Conservation (phyloP, 768 basidiomycete species). For the Russula dissimulans region DNA sequence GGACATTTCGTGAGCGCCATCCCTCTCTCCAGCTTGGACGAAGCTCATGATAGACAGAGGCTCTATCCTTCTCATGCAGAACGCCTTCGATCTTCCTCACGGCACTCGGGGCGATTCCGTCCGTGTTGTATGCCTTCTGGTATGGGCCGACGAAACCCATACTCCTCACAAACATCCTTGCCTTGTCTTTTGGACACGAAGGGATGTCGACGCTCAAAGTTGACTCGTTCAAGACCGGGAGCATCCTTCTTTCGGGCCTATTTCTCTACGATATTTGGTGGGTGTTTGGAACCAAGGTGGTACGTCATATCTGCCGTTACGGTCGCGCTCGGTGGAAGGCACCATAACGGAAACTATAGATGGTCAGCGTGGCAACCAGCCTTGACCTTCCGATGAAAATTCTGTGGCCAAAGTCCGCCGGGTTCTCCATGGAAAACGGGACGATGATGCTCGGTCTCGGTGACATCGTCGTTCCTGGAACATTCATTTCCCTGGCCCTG, state of each 20-base stretch:
- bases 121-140: conserved; percentile 48
- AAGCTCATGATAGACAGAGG: conserved; percentile 25
- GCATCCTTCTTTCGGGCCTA: conserved; percentile 70
- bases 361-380: conserved; percentile 86
- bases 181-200: conserved; percentile 72
- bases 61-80: conserved; percentile 38
- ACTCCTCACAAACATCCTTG: conserved; percentile 65
- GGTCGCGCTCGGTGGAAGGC: neutral
- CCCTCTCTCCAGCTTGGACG: neutral
- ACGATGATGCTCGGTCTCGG: conserved; percentile 90
- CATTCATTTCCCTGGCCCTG: conserved; percentile 75
- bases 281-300: conserved; percentile 85
- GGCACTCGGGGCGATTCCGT: conserved; percentile 55
- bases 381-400: conserved; percentile 93
- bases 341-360: conserved; percentile 36
- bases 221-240: conserved; percentile 85
- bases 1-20: conserved; percentile 34
- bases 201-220: conserved; percentile 71
- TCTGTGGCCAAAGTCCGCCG: conserved; percentile 67
- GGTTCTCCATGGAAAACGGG: conserved; percentile 42
- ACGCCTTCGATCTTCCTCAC: conserved; percentile 49
- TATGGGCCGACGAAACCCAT: conserved; percentile 43
- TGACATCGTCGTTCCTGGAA: conserved; percentile 63
- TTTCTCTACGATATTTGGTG: conserved; percentile 94
- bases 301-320: conserved; percentile 31